phyloP scores from a whole-genome alignment of 306 rosid species.

The Gastrolobium villosum region DNA sequence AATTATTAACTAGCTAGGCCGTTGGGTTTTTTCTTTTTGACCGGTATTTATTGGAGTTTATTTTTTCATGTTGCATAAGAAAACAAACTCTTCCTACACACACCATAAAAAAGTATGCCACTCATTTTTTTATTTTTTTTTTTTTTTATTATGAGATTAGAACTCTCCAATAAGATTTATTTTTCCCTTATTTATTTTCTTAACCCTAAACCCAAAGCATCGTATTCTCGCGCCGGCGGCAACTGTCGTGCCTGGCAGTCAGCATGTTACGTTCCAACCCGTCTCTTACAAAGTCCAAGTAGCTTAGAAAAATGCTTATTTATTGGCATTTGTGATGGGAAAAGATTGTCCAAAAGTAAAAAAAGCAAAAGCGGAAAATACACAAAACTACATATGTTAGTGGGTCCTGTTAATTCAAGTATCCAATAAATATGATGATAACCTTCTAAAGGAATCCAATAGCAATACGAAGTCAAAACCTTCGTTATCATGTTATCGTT shows the following conservation, averaged over 20 bases:
- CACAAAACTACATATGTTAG: neutral
- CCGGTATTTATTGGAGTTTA: no score
- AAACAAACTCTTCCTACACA: no score
- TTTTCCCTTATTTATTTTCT: neutral
- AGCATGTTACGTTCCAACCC: neutral
- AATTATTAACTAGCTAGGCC: neutral
- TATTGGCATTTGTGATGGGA: no score
- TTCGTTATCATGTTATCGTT: no score
- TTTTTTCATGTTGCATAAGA: no score
- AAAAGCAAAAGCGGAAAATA: neutral
- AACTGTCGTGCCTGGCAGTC: neutral
- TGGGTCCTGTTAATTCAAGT: constrained; percentile 41
- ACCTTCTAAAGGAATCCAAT: constrained; percentile 40
- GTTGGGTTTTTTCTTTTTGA: constrained; percentile 15
- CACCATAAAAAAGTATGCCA: no score
- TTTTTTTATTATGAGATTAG: no score
- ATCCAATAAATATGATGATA: constrained; percentile 40
- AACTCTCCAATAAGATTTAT: no score
- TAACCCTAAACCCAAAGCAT: neutral
- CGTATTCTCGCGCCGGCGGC: neutral
- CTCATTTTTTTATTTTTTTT: no score
- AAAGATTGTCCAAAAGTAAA: neutral
- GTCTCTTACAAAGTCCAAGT: neutral
- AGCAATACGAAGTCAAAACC: no score
- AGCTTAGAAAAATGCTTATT: no score